Percentiles rank a stretch among this genome's conserved stretches.
phyloP scores from a whole-genome alignment of 768 basidiomycete species.

The Amanita rimosa region DNA sequence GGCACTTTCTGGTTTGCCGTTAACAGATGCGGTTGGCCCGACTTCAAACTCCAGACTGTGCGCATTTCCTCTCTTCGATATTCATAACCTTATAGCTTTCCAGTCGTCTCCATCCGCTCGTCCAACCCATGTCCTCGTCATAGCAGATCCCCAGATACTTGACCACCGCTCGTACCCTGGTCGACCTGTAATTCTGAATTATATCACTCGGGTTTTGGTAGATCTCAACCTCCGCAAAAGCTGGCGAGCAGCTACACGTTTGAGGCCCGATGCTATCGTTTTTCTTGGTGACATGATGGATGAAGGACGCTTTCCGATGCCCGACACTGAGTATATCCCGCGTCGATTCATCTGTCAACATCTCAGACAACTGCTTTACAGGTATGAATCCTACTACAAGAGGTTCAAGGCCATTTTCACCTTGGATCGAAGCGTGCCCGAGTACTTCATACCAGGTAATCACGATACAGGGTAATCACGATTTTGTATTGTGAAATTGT shows the following conservation, averaged over 20 bases:
- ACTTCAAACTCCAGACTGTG: constrained; percentile 12
- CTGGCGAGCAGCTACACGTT: constrained; percentile 57
- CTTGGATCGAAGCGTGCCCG: constrained; percentile 31
- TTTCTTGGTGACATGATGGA: constrained; percentile 95
- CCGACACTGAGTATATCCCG: constrained; percentile 51
- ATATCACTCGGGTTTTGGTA: constrained; percentile 52
- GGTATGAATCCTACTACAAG: constrained; percentile 61
- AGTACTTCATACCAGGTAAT: constrained; percentile 79
- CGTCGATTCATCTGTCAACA: background rate
- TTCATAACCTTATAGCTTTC: constrained; percentile 7
- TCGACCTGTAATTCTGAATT: constrained; percentile 40
- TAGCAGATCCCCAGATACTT: constrained; percentile 84
- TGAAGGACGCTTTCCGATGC: constrained; percentile 56
- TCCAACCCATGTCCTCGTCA: constrained; percentile 54
- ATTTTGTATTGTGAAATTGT: constrained; percentile 9
- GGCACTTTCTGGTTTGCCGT: constrained; percentile 40
- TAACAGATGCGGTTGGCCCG: constrained; percentile 52
- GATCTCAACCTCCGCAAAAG: constrained; percentile 80
- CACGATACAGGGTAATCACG: constrained; percentile 67
- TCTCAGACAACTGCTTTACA: constrained; percentile 17
- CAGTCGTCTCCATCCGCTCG: constrained; percentile 13
- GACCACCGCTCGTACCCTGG: constrained; percentile 66
- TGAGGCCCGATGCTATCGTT: constrained; percentile 60
- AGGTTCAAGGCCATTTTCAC: constrained; percentile 68
- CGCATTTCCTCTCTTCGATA: background rate